Conservation (phyloP, 805 yeast species). For the Wickerhamiella occidentalis region DNA sequence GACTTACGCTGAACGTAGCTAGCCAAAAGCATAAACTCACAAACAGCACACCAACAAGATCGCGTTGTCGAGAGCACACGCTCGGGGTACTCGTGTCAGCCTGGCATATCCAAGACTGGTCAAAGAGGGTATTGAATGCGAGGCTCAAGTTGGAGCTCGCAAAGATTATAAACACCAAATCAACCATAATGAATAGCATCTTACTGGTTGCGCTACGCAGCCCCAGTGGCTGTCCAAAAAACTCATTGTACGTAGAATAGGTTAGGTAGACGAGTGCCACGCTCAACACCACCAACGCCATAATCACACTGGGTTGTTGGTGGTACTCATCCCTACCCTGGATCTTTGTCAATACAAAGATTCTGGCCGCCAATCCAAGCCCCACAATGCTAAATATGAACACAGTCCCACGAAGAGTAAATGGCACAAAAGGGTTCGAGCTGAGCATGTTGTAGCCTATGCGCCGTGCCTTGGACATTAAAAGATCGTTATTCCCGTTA, state of each 20-base stretch:
- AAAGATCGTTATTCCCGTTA: not conserved
- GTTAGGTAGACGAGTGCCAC: conserved; percentile 64
- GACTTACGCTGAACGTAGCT: conserved; percentile 68
- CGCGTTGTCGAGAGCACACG: conserved; percentile 68
- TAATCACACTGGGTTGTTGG: conserved; percentile 61
- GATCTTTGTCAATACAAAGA: conserved; percentile 25
- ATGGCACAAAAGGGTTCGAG: conserved; percentile 70
- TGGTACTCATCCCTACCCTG: conserved; percentile 15
- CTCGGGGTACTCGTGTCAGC: conserved; percentile 29
- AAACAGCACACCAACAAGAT: conserved; percentile 67
- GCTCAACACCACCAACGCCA: conserved; percentile 80
- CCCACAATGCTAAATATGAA: conserved; percentile 52
- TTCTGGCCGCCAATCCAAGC: conserved; percentile 56
- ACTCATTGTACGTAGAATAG: conserved; percentile 84
- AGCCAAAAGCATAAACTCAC: conserved; percentile 73
- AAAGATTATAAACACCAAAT: conserved; percentile 75
- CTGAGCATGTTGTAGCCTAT: conserved; percentile 34
- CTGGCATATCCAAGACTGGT: conserved; percentile 68
- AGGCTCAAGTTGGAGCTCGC: conserved; percentile 78
- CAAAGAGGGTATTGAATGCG: conserved; percentile 72
- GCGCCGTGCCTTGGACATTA: conserved; percentile 10
- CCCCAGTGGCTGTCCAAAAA: conserved; percentile 83
- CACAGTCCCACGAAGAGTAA: conserved; percentile 53
- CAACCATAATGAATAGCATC: conserved; percentile 67
- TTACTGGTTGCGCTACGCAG: conserved; percentile 75